Evolutionary conservation across 2,329 filamentous ascomycete genomes (phyloP).

Genomic region (Orbilia oligospora): DNA sequence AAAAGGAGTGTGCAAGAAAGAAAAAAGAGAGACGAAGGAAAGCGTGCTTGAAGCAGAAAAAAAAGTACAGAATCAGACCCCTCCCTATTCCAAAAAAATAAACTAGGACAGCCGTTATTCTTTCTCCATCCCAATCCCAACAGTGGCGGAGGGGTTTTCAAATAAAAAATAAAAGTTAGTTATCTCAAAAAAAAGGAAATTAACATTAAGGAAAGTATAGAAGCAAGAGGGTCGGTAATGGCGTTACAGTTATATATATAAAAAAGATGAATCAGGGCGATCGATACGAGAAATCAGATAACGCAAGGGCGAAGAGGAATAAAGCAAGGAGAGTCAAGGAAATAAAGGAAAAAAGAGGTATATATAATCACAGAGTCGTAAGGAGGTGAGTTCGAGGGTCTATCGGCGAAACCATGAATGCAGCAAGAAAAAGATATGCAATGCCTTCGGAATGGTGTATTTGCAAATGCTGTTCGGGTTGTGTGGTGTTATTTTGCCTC

Average conservation of each 20-base stretch:
- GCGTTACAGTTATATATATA: conserved; percentile 43
- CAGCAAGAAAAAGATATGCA: conserved; percentile 38
- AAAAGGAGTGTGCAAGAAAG: not conserved
- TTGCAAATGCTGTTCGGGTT: conserved; percentile 27
- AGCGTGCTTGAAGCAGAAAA: conserved; percentile 16
- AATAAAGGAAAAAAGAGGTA: conserved; percentile 57
- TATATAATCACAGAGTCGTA: conserved; percentile 54
- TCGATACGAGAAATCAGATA: conserved; percentile 14
- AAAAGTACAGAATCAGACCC: not conserved
- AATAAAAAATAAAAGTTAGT: conserved; percentile 2
- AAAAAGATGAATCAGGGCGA: not conserved
- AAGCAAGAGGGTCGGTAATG: conserved; percentile 49
- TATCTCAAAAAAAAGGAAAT: conserved; percentile 45
- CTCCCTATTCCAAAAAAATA: not conserved
- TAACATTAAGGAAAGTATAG: conserved; percentile 60
- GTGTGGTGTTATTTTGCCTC: conserved; percentile 37
- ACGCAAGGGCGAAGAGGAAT: not conserved
- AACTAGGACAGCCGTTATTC: conserved; percentile 2
- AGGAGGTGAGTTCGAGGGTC: conserved; percentile 21
- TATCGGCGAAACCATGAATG: conserved; percentile 55
- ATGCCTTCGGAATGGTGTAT: not conserved
- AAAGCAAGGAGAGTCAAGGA: conserved; percentile 35
- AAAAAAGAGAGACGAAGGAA: not conserved
- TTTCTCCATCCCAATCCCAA: conserved; percentile 13
- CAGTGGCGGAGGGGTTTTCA: not conserved